A percentile compares a stretch with the other conserved stretches of the same genome.
These are phyloP conservation scores for Leucocoprinus sp. DNA, from an alignment of 768 basidiomycete genomes.

Conservation along the genomic window DNA sequence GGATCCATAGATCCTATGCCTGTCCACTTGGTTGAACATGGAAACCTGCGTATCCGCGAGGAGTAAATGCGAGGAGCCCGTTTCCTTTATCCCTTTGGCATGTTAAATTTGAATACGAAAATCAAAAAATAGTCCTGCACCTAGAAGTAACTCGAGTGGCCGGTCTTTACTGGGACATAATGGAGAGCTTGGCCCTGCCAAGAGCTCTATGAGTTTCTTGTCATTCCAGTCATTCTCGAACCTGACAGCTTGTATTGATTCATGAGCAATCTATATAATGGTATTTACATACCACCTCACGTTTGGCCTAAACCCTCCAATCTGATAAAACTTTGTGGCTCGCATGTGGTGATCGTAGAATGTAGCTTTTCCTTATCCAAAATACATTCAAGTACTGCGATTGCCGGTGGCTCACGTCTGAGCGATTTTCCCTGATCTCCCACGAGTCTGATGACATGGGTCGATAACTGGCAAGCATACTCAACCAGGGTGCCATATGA, in stretches of 20 bases:
- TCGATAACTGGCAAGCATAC: no score
- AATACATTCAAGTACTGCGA: no score
- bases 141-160: conserved; percentile 35
- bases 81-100: conserved; percentile 31
- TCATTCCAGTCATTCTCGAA: conserved; percentile 24
- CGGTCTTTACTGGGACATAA: conserved; percentile 18
- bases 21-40: conserved; percentile 14
- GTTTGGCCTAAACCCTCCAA: conserved; percentile 20
- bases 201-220: conserved; percentile 22
- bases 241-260: conserved; percentile 4
- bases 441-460: no score
- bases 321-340: conserved; percentile 17
- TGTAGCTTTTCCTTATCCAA: background rate
- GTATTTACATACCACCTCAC: conserved; percentile 17
- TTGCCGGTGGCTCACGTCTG: no score
- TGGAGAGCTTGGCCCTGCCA: conserved; percentile 22
- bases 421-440: no score
- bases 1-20: conserved; percentile 1
- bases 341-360: background rate
- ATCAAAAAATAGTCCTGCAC: conserved; percentile 18
- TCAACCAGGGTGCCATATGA: background rate
- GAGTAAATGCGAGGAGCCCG: conserved; percentile 38
- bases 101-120: background rate
- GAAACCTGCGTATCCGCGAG: conserved; percentile 25
- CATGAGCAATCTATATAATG: background rate